Evolutionary conservation across 2,329 filamentous ascomycete species (phyloP).

Genomic region (Hymenoscyphus fraxineus): DNA sequence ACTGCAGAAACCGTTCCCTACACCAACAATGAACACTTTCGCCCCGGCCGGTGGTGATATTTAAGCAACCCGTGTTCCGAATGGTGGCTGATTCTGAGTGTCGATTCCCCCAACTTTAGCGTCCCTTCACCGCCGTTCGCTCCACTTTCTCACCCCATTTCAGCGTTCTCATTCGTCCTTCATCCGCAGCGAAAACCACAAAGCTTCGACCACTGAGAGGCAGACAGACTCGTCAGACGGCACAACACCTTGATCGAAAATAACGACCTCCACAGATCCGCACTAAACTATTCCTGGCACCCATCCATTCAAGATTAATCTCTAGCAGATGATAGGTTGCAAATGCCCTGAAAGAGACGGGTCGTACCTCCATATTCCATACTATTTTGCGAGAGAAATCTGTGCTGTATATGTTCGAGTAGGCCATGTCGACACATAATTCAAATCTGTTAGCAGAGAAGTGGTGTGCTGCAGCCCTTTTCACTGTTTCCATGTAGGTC

Average conservation of each 20-base stretch:
- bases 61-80: slow-evolving; percentile 14
- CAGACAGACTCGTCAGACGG: slow-evolving; percentile 8
- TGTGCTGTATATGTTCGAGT: neutral
- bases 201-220: slow-evolving; percentile 8
- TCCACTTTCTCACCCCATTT: slow-evolving; percentile 6
- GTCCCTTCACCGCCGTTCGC: slow-evolving; percentile 29
- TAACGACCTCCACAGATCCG: neutral
- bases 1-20: slow-evolving; percentile 1
- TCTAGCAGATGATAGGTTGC: neutral
- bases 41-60: neutral
- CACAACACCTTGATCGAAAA: slow-evolving; percentile 2
- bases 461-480: slow-evolving; percentile 16
- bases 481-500: slow-evolving; percentile 11
- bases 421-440: neutral
- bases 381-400: neutral
- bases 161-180: slow-evolving; percentile 9
- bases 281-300: neutral
- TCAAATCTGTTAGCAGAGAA: neutral
- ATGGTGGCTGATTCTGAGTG: slow-evolving; percentile 13
- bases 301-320: neutral
- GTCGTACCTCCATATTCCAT: neutral
- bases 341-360: neutral
- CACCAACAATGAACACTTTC: slow-evolving; percentile 4
- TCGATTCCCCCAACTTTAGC: slow-evolving; percentile 17
- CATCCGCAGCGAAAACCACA: neutral